Conservation (phyloP, 1,284 basidiomycete species). For the Exobasidium rhododendri region DNA sequence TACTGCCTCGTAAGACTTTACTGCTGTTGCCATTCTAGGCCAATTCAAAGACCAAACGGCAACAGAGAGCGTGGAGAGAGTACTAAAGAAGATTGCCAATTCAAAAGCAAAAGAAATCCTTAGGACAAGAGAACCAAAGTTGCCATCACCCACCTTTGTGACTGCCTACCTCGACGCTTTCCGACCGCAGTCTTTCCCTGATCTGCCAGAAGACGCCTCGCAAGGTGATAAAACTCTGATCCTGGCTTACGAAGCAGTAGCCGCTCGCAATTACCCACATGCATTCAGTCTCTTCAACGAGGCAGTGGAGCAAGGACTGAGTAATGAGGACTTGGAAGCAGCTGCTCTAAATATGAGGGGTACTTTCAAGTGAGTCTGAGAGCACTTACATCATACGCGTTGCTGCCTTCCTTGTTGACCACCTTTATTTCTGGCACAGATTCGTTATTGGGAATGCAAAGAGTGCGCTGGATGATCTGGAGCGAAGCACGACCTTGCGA, state of each 20-base stretch:
- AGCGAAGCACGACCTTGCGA: conserved; percentile 70
- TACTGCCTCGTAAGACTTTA: conserved; percentile 83
- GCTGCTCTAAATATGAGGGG: conserved; percentile 90
- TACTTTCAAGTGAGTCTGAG: conserved; percentile 68
- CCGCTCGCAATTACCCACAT: conserved; percentile 81
- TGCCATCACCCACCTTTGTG: conserved; percentile 90
- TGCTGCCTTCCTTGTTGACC: neutral
- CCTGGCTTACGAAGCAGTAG: conserved; percentile 77
- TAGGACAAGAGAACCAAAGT: conserved; percentile 71
- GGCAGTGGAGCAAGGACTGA: conserved; percentile 81
- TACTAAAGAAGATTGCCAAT: conserved; percentile 77
- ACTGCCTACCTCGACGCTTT: conserved; percentile 96
- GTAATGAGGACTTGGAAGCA: conserved; percentile 68
- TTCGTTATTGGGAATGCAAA: conserved; percentile 83
- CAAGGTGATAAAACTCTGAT: conserved; percentile 79
- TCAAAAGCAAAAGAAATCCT: conserved; percentile 72
- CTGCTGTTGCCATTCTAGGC: conserved; percentile 89
- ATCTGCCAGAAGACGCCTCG: conserved; percentile 71
- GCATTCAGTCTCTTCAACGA: conserved; percentile 78
- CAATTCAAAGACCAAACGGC: conserved; percentile 81
- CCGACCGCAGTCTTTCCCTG: conserved; percentile 70
- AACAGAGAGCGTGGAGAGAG: conserved; percentile 80
- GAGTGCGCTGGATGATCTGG: conserved; percentile 81
- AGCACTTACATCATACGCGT: too few relatives aligned
- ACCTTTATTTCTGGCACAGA: conserved; percentile 42